Conservation (phyloP, 140 eudicot genomes). For the Stevia rebaudiana region DNA sequence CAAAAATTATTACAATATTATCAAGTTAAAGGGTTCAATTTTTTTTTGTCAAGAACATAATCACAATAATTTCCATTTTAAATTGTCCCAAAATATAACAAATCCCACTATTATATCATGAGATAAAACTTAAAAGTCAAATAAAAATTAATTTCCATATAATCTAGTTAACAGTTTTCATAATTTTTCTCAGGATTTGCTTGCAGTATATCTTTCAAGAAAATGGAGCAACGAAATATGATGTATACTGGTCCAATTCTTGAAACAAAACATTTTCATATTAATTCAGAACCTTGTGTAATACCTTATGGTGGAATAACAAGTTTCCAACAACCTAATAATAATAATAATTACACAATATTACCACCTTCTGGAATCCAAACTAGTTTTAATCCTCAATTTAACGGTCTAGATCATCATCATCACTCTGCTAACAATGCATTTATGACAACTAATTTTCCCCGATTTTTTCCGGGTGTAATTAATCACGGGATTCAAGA, state of each 20-base stretch:
- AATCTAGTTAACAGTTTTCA: background rate
- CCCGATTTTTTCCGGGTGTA: conserved; percentile 48
- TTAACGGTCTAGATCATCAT: conserved; percentile 37
- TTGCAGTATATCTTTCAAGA: conserved; percentile 22
- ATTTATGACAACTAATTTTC: conserved; percentile 49
- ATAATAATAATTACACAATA: conserved; percentile 23
- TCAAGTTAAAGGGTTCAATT: too few relatives aligned
- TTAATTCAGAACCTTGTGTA: conserved; percentile 45
- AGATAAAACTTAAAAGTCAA: too few relatives aligned
- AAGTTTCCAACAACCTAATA: conserved; percentile 47
- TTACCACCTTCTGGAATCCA: conserved; percentile 49
- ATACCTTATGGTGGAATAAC: conserved; percentile 42
- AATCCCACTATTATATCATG: background rate
- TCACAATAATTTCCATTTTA: background rate
- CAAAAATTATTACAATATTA: background rate
- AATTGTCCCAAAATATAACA: background rate
- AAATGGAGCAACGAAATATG: conserved; percentile 50
- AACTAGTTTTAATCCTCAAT: conserved; percentile 40
- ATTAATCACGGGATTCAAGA: conserved; percentile 49
- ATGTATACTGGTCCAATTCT: conserved; percentile 39
- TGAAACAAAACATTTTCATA: conserved; percentile 40
- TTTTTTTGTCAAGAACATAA: background rate
- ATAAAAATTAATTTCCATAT: background rate
- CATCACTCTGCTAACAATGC: conserved; percentile 36
- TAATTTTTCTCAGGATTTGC: conserved; percentile 22